These are phyloP conservation scores for Dioscorea alata DNA, from an alignment of 106 monocot species.

Conservation along the genomic window DNA sequence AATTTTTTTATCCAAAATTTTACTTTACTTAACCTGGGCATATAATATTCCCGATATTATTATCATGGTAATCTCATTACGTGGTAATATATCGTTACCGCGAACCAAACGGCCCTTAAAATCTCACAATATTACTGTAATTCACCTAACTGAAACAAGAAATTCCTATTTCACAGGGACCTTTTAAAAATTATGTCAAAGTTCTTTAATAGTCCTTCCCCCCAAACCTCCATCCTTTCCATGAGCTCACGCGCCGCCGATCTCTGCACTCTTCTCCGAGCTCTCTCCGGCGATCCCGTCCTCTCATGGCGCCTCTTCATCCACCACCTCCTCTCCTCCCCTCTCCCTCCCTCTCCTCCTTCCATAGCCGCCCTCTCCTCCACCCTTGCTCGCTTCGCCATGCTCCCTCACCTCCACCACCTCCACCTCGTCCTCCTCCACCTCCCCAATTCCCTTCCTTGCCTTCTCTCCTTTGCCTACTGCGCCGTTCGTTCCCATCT, in stretches of 20 bases:
- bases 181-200: no score
- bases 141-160: no score
- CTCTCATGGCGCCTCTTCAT: slow-evolving; percentile 56
- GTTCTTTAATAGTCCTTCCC: no score
- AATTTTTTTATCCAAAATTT: no score
- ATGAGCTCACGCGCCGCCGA: slow-evolving; percentile 6
- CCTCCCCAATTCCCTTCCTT: slow-evolving; percentile 8
- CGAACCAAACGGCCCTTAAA: no score
- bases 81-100: no score
- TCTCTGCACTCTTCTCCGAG: slow-evolving; percentile 18
- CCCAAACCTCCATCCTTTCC: neutral
- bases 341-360: slow-evolving; percentile 11
- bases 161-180: no score
- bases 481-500: slow-evolving; percentile 14
- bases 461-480: slow-evolving; percentile 20
- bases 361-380: slow-evolving; percentile 27
- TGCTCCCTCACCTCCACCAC: slow-evolving; percentile 39
- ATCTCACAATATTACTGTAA: no score
- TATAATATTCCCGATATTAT: no score
- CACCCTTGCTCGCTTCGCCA: slow-evolving; percentile 21
- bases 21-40: no score
- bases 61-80: no score
- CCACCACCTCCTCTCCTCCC: slow-evolving; percentile 20
- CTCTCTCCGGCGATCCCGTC: slow-evolving; percentile 21
- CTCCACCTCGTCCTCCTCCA: slow-evolving; percentile 29